Conservation (phyloP, 1,284 basidiomycete species). For the Phenoliferia sp. region DNA sequence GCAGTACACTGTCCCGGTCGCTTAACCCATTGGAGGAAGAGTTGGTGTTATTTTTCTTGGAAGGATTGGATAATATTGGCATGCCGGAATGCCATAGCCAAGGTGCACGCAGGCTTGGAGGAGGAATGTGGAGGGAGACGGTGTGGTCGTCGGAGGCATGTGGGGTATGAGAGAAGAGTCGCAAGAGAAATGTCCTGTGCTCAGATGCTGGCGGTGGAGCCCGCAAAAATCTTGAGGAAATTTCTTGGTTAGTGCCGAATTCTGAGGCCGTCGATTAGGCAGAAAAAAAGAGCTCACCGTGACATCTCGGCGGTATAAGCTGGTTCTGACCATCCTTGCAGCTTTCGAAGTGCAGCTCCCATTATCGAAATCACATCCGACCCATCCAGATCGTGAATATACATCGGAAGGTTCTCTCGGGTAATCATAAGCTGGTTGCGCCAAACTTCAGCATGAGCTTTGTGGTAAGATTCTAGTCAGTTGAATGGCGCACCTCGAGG, state of each 20-base stretch:
- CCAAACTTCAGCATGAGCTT: too few relatives aligned
- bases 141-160: neutral
- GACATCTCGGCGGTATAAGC: constrained; percentile 12
- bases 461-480: too few relatives aligned
- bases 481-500: constrained; percentile 3
- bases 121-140: neutral
- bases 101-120: neutral
- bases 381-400: constrained; percentile 15
- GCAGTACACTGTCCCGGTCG: neutral
- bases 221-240: neutral
- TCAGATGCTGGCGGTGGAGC: constrained; percentile 9
- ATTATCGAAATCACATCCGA: constrained; percentile 13
- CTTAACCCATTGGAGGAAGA: neutral
- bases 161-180: constrained; percentile 2
- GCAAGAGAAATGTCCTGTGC: constrained; percentile 4
- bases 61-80: neutral
- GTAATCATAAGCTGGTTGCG: constrained; percentile 6
- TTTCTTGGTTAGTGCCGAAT: neutral
- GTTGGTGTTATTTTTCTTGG: neutral
- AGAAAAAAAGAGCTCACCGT: neutral
- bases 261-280: neutral
- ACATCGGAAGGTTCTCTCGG: constrained; percentile 3
- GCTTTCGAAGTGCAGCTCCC: constrained; percentile 4
- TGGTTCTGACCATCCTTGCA: constrained; percentile 11
- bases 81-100: neutral